phyloP scores from a whole-genome alignment of 805 yeast species.

The Candida anglica region DNA sequence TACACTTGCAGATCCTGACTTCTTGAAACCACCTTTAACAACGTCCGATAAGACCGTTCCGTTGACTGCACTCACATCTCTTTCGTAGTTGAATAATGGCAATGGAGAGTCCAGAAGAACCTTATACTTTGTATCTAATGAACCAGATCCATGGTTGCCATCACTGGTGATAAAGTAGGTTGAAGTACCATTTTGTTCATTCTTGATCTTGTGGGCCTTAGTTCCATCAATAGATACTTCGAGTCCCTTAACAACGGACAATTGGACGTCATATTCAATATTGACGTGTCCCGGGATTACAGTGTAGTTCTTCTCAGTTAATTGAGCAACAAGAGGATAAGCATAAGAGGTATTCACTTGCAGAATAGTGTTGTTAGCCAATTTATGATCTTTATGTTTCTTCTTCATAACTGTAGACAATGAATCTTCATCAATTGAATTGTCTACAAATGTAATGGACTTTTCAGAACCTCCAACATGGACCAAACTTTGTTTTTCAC shows the following conservation, averaged over 20 bases:
- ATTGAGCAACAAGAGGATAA: conserved; percentile 20
- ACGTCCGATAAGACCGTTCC: conserved; percentile 15
- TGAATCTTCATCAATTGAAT: conserved; percentile 16
- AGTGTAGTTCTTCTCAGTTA: conserved; percentile 19
- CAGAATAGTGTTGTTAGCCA: conserved; percentile 8
- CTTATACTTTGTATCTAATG: conserved; percentile 27
- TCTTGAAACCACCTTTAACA: neutral
- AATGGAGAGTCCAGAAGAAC: conserved; percentile 13
- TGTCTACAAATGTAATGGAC: conserved; percentile 9
- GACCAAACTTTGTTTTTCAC: conserved; percentile 33
- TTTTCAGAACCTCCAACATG: conserved; percentile 13
- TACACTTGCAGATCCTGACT: too few species aligned
- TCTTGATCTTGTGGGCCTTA: conserved; percentile 9
- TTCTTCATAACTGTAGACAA: conserved; percentile 16
- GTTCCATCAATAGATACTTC: conserved; percentile 12
- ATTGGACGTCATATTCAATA: conserved; percentile 13
- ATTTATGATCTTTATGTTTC: neutral
- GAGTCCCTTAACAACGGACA: conserved; percentile 14
- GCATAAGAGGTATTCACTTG: conserved; percentile 12
- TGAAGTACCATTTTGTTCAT: conserved; percentile 29
- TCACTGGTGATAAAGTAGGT: conserved; percentile 15
- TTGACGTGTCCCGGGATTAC: conserved; percentile 14
- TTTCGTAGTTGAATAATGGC: conserved; percentile 15
- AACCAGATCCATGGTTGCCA: conserved; percentile 29
- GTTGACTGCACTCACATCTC: conserved; percentile 23